Percentiles rank a stretch among this genome's conserved stretches.
phyloP scores from a whole-genome alignment of 495 filamentous ascomycete species.

The Xanthoparmelia taractica region DNA sequence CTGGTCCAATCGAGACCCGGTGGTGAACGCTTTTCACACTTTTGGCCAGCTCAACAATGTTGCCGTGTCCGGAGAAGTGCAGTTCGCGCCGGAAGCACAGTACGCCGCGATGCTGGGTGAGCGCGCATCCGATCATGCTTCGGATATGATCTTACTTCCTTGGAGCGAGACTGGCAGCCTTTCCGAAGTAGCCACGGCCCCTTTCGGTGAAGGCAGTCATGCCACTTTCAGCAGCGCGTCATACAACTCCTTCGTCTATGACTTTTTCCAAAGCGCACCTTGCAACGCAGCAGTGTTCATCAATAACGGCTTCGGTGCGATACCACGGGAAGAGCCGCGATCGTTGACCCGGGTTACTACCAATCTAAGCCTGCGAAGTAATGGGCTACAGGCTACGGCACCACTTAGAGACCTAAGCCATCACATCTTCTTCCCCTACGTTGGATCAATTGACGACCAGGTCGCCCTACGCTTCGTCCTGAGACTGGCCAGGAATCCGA shows the following conservation, averaged over 20 bases:
- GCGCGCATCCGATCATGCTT: conserved; percentile 56
- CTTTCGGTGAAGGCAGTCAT: conserved; percentile 17
- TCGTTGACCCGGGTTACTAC: conserved; percentile 30
- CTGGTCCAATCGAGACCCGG: conserved; percentile 68
- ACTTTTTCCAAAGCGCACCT: conserved; percentile 49
- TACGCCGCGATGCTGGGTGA: conserved; percentile 69
- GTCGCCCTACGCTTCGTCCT: conserved; percentile 72
- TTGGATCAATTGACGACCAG: conserved; percentile 80
- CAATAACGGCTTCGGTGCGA: conserved; percentile 61
- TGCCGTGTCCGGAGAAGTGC: conserved; percentile 70
- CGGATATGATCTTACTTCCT: conserved; percentile 79
- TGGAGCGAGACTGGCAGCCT: conserved; percentile 83
- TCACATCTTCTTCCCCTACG: conserved; percentile 81
- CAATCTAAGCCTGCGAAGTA: conserved; percentile 31
- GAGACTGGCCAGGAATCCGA: conserved; percentile 66
- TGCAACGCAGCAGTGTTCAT: conserved; percentile 78
- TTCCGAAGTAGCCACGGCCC: conserved; percentile 40
- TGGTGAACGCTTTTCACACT: conserved; percentile 84
- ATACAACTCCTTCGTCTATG: conserved; percentile 61
- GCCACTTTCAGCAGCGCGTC: conserved; percentile 35
- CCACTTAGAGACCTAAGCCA: conserved; percentile 61
- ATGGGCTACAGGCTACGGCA: conserved; percentile 22
- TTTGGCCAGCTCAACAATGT: conserved; percentile 82
- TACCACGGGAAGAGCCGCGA: conserved; percentile 25
- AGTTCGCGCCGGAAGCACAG: conserved; percentile 64